Conservation (phyloP, 805 yeast genomes). For the Wickerhamiella nectarea region DNA sequence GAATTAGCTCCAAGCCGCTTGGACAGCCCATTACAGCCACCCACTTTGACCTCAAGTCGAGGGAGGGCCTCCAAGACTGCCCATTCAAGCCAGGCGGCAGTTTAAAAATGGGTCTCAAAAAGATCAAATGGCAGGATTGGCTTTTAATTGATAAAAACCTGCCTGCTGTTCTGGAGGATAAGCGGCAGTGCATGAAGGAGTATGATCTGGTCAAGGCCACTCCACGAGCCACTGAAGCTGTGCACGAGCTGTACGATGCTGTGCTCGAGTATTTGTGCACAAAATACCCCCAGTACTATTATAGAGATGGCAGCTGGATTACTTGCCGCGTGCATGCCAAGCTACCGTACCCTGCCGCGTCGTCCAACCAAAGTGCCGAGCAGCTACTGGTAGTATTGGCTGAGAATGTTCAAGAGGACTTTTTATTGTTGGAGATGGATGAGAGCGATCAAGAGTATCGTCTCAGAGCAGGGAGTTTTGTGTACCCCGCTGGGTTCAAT, state of each 20-base stretch:
- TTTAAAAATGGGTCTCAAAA: conserved; percentile 1
- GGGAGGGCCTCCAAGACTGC: background rate
- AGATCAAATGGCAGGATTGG: conserved; percentile 3
- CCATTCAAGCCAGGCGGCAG: background rate
- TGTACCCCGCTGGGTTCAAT: conserved; percentile 65
- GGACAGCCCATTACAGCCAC: background rate
- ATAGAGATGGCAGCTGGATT: conserved; percentile 9
- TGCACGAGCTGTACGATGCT: conserved; percentile 36
- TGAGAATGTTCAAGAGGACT: conserved; percentile 48
- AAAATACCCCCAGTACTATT: conserved; percentile 41
- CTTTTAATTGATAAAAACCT: conserved; percentile 1
- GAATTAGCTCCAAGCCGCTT: background rate
- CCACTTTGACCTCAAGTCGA: background rate
- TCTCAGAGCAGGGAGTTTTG: conserved; percentile 42
- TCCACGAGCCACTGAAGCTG: conserved; percentile 8
- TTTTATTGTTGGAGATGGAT: conserved; percentile 30
- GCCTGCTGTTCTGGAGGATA: background rate
- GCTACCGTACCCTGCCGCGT: conserved; percentile 4
- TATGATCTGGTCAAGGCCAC: conserved; percentile 23
- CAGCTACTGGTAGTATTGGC: conserved; percentile 14
- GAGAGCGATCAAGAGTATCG: conserved; percentile 28
- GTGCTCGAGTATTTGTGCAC: conserved; percentile 29
- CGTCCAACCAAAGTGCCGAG: background rate
- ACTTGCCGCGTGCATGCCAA: background rate
- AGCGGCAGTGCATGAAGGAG: background rate